phyloP scores from a whole-genome alignment of 257 asterid genomes.

The Solanum piurae region DNA sequence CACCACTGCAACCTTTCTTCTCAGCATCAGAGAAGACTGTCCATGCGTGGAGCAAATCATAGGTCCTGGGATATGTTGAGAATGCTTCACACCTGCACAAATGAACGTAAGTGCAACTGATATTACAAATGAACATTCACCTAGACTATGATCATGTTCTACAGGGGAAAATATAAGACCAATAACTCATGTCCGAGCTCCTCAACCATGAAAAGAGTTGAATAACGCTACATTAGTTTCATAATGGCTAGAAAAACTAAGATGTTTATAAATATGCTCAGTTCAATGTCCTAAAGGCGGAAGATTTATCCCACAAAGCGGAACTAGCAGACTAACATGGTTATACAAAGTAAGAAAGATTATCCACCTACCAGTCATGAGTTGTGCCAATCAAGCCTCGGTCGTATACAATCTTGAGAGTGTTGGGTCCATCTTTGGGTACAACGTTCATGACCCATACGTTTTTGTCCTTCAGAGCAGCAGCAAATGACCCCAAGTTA shows the following conservation, averaged over 20 bases:
- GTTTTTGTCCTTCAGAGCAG: conserved; percentile 76
- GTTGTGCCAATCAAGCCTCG: conserved; percentile 84
- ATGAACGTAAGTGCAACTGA: background rate
- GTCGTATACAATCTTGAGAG: conserved; percentile 74
- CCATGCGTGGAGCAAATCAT: conserved; percentile 90
- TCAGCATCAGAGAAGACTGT: conserved; percentile 69
- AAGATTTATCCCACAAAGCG: background rate
- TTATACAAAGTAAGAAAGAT: background rate
- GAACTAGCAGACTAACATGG: background rate
- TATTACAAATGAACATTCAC: background rate
- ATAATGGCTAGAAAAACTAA: background rate
- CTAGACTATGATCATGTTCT: background rate
- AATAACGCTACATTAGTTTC: background rate
- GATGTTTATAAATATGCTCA: background rate
- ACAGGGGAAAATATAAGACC: background rate
- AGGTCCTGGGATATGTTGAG: conserved; percentile 90
- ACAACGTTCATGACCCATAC: conserved; percentile 98
- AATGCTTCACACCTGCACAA: conserved; percentile 79
- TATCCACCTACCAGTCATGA: conserved; percentile 63
- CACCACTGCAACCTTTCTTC: conserved; percentile 90
- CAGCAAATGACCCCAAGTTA: conserved; percentile 87
- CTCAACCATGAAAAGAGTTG: background rate
- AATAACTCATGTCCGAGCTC: background rate
- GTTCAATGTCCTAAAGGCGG: background rate
- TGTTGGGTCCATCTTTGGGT: conserved; percentile 90